A percentile compares a stretch with the other conserved stretches of the same genome.
Evolutionary conservation across 306 rosid genomes (phyloP).

Genomic region (Dalbergia cochinchinensis): DNA sequence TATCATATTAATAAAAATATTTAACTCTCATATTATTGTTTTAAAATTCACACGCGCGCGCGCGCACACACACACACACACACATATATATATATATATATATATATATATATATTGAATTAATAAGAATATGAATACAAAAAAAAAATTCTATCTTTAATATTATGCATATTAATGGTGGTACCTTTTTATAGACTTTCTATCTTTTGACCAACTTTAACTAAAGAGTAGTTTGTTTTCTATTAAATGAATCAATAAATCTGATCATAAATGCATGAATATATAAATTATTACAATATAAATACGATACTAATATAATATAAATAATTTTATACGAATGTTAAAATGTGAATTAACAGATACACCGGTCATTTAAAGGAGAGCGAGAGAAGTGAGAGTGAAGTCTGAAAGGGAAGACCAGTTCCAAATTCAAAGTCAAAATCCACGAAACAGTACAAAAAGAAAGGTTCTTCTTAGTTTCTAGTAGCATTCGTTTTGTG

Average conservation of each 20-base stretch:
- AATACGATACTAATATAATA: too few species aligned
- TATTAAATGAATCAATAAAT: not conserved
- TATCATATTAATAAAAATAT: too few species aligned
- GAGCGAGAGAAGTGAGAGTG: conserved; percentile 32
- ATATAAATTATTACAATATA: too few species aligned
- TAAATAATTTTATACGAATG: too few species aligned
- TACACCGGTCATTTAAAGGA: too few species aligned
- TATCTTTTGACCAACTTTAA: not conserved
- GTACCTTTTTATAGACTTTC: not conserved
- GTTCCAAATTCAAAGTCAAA: conserved; percentile 62
- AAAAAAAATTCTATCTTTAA: too few species aligned
- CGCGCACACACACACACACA: too few species aligned
- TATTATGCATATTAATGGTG: not conserved
- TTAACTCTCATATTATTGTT: too few species aligned
- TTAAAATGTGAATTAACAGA: not conserved
- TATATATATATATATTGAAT: too few species aligned
- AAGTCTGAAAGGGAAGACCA: conserved; percentile 39
- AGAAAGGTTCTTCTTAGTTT: conserved; percentile 33
- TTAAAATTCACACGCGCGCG: too few species aligned
- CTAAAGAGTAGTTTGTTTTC: not conserved
- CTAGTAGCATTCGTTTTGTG: not conserved
- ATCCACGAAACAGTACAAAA: not conserved
- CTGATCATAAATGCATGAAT: not conserved
- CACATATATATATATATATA: too few species aligned
- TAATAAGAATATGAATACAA: too few species aligned